Conservation (phyloP, 805 yeast genomes). For the Hanseniaspora meyeri region DNA sequence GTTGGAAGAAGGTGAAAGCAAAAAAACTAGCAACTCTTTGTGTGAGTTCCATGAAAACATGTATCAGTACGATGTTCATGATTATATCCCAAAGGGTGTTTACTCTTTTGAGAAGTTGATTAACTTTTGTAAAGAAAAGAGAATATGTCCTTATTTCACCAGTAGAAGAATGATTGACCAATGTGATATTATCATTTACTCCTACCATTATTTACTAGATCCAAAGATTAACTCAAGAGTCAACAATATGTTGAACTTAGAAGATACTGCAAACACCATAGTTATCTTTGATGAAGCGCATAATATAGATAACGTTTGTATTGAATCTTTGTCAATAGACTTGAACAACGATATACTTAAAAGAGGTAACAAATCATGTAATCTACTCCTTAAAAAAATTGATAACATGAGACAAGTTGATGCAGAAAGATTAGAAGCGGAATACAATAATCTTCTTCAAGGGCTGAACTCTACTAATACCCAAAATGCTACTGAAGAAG, state of each 20-base stretch:
- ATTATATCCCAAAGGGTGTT: conserved; percentile 83
- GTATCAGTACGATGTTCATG: conserved; percentile 73
- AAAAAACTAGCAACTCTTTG: conserved; percentile 37
- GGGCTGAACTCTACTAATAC: conserved; percentile 12
- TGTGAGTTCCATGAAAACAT: conserved; percentile 89
- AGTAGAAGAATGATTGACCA: conserved; percentile 94
- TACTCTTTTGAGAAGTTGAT: conserved; percentile 81
- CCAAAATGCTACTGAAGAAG: conserved; percentile 33
- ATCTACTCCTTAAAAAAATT: conserved; percentile 63
- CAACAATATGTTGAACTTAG: conserved; percentile 80
- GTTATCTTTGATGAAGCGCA: conserved; percentile 98
- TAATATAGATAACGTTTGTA: conserved; percentile 96
- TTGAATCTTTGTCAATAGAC: conserved; percentile 85
- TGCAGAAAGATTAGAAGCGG: conserved; percentile 72
- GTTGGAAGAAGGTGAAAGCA: conserved; percentile 40
- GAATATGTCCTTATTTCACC: conserved; percentile 91
- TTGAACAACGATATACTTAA: conserved; percentile 81
- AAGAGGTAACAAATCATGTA: conserved; percentile 79
- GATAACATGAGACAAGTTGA: conserved; percentile 74
- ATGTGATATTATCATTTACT: conserved; percentile 88
- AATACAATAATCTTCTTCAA: conserved; percentile 79
- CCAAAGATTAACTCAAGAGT: conserved; percentile 96
- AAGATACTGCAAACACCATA: conserved; percentile 41
- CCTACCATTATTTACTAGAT: conserved; percentile 89
- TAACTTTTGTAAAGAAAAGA: conserved; percentile 62